Conservation (phyloP, 768 basidiomycete genomes). For the Baorangia bicolor region DNA sequence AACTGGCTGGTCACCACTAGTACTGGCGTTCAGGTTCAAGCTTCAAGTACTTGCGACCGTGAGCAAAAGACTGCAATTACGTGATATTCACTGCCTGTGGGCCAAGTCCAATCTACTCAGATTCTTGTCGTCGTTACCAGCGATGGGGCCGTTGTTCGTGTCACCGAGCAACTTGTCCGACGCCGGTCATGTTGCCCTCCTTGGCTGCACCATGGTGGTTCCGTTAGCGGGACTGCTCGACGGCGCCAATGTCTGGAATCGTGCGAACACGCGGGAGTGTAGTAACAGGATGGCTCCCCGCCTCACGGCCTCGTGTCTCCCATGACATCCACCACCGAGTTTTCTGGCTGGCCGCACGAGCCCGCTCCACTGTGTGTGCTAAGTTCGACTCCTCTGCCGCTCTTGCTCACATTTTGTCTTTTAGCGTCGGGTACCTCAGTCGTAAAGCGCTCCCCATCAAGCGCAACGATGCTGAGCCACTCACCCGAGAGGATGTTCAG, state of each 20-base stretch:
- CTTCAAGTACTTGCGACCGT: conserved; percentile 11
- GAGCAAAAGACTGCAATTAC: conserved; percentile 28
- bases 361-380: conserved; percentile 51
- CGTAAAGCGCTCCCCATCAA: conserved; percentile 72
- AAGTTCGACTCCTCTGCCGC: conserved; percentile 8
- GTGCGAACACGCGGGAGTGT: conserved; percentile 28
- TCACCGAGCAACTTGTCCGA: conserved; percentile 1
- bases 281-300: conserved; percentile 24
- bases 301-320: conserved; percentile 37
- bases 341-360: conserved; percentile 46
- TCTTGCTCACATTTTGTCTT: conserved; percentile 13
- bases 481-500: conserved; percentile 83
- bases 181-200: background rate
- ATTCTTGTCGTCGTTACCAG: conserved; percentile 9
- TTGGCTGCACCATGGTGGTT: background rate
- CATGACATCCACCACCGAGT: conserved; percentile 48
- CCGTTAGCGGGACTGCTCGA: conserved; percentile 5
- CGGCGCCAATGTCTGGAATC: conserved; percentile 21
- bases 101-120: background rate
- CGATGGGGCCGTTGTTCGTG: conserved; percentile 6
- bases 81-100: conserved; percentile 14
- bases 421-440: conserved; percentile 58
- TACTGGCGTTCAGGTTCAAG: background rate
- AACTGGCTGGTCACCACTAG: background rate
- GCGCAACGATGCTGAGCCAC: conserved; percentile 77